Conservation (phyloP, 108 stramenopile genomes). For the Cyclotella cryptica region DNA sequence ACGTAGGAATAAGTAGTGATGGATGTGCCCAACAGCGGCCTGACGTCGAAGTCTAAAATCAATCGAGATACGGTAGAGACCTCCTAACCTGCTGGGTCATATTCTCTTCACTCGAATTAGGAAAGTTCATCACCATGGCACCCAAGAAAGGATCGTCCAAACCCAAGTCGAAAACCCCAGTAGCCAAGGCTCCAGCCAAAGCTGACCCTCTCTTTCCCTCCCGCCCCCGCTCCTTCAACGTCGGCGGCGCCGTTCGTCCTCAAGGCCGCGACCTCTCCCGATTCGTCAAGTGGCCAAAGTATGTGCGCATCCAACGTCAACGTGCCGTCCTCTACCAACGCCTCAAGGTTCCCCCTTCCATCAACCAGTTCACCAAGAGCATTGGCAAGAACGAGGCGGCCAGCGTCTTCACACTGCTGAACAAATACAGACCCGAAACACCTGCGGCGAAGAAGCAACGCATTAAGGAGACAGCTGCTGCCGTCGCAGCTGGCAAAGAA, state of each 20-base stretch:
- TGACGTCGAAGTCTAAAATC: no score
- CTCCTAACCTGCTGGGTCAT: no score
- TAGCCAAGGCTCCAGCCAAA: constrained; percentile 65
- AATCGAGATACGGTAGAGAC: no score
- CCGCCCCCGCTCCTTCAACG: constrained; percentile 83
- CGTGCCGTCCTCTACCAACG: constrained; percentile 98
- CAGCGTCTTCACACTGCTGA: constrained; percentile 95
- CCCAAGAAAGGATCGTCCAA: constrained; percentile 80
- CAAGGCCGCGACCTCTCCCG: constrained; percentile 94
- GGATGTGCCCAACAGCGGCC: no score
- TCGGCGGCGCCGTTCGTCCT: constrained; percentile 97
- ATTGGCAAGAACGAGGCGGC: constrained; percentile 98
- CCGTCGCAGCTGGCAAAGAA: constrained; percentile 74
- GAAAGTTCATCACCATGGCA: constrained; percentile 38
- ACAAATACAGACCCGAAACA: constrained; percentile 99
- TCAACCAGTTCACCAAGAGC: constrained; percentile 99
- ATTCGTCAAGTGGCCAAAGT: constrained; percentile 98
- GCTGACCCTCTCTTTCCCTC: constrained; percentile 96
- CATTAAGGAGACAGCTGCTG: constrained; percentile 95
- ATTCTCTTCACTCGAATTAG: no score
- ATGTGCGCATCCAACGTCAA: constrained; percentile 99
- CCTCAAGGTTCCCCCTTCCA: constrained; percentile 97
- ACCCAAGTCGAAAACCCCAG: constrained; percentile 55
- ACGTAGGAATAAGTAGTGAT: no score
- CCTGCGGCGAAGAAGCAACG: constrained; percentile 96